Percentiles rank a stretch among this genome's conserved stretches.
Evolutionary conservation across 2,329 filamentous ascomycete genomes (phyloP).

Genomic region (Colletotrichum sp.): DNA sequence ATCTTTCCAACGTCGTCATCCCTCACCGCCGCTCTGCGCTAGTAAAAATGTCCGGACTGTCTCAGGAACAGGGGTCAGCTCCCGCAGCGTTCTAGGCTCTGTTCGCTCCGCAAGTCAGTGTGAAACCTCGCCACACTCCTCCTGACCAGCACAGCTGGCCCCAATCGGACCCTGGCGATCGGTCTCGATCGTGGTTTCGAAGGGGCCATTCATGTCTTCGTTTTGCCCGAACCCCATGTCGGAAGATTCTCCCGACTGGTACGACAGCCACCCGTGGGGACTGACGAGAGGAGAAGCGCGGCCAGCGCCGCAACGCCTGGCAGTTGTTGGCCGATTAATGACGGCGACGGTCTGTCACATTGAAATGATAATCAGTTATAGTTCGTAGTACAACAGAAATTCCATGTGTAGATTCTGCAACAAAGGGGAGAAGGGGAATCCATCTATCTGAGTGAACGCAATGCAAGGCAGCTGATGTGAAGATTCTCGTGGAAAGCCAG

Average conservation of each 20-base stretch:
- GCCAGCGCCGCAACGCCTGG: not conserved
- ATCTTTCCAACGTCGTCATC: not conserved
- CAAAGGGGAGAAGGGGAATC: not conserved
- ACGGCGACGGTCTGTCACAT: conserved; percentile 47
- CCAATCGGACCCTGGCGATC: conserved; percentile 14
- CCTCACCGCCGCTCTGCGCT: conserved; percentile 13
- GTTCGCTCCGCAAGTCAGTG: not conserved
- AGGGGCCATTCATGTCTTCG: not conserved
- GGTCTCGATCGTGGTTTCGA: not conserved
- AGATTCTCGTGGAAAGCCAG: not conserved
- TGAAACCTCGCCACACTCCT: not conserved
- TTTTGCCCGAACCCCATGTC: conserved; percentile 3
- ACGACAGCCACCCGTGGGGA: not conserved
- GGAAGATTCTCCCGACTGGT: not conserved
- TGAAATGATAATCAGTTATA: conserved; percentile 45
- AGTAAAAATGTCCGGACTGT: conserved; percentile 1
- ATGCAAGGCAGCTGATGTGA: conserved; percentile 1
- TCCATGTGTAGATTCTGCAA: conserved; percentile 23
- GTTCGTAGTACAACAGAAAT: conserved; percentile 29
- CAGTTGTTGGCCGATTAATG: conserved; percentile 19
- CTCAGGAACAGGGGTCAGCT: conserved; percentile 9
- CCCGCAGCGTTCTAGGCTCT: not conserved
- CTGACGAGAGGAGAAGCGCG: not conserved
- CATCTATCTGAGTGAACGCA: conserved; percentile 20
- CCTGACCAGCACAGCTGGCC: not conserved